phyloP scores from a whole-genome alignment of 2,329 filamentous ascomycete genomes.

The Trichoderma koningiopsis region DNA sequence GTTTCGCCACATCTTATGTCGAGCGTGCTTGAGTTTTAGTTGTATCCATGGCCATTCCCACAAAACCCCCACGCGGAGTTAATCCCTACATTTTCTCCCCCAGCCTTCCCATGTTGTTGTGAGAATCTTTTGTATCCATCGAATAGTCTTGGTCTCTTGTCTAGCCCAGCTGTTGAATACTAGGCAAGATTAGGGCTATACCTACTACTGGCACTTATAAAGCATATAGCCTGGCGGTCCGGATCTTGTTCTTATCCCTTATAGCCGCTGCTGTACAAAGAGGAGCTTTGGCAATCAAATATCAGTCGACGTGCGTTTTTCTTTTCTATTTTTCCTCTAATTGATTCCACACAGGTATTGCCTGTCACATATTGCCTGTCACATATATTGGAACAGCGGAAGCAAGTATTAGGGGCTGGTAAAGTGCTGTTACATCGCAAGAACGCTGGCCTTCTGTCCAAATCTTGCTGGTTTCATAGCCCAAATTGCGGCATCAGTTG shows the following conservation, averaged over 20 bases:
- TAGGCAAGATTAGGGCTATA: slow-evolving; percentile 13
- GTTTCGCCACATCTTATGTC: not conserved
- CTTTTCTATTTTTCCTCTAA: not conserved
- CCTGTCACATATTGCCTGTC: not conserved
- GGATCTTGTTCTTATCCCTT: not conserved
- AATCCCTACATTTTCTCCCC: slow-evolving; percentile 5
- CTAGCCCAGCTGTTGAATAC: not conserved
- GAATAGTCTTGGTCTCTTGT: not conserved
- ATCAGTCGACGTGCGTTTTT: not conserved
- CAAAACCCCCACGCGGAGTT: slow-evolving; percentile 9
- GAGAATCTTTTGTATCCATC: slow-evolving; percentile 6
- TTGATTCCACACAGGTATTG: not conserved
- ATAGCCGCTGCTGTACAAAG: not conserved
- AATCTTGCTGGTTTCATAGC: not conserved
- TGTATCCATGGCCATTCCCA: not conserved
- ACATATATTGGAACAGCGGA: not conserved
- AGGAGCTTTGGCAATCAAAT: not conserved
- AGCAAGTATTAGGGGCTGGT: not conserved
- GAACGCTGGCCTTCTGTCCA: not conserved
- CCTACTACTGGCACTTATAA: not conserved
- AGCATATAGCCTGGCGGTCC: not conserved
- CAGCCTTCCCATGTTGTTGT: not conserved
- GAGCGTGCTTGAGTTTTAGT: not conserved
- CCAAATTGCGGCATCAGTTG: not conserved
- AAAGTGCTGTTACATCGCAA: not conserved